Evolutionary conservation across 176 grass and related monocot genomes (phyloP).

Genomic region (Eremochloa ophiuroides): DNA sequence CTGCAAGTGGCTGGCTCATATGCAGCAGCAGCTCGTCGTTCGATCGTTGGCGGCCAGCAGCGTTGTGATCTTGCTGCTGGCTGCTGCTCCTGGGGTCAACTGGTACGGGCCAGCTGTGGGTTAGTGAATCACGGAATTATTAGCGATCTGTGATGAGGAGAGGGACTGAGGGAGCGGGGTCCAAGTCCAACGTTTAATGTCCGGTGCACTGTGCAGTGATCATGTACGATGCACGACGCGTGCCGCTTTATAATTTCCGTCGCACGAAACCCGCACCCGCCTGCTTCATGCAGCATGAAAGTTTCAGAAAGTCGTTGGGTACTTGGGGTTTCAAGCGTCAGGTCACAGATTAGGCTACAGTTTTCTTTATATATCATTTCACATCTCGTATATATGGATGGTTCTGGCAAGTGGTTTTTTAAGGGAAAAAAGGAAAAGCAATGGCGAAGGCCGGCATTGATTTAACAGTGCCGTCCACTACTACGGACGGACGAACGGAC

Average conservation of each 20-base stretch:
- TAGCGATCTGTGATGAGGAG: not conserved
- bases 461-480: not conserved
- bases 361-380: not conserved
- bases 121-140: not conserved
- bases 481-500: not conserved
- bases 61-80: not conserved
- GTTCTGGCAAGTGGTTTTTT: not conserved
- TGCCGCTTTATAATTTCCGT: too few species aligned
- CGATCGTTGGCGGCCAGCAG: too few species aligned
- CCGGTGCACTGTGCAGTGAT: not conserved
- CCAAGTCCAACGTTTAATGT: not conserved
- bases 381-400: not conserved
- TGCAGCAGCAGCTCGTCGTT: not conserved
- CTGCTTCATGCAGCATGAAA: not conserved
- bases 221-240: not conserved
- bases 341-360: not conserved
- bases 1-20: too few species aligned
- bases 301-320: not conserved
- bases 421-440: too few species aligned
- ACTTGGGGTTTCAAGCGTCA: slow-evolving; percentile 3
- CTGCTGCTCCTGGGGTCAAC: slow-evolving; percentile 29
- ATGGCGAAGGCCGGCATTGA: slow-evolving; percentile 1
- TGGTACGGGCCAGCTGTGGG: not conserved
- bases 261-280: too few species aligned
- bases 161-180: not conserved